Conservation (phyloP, 2,329 filamentous ascomycete species). For the Claviceps pazoutovae region DNA sequence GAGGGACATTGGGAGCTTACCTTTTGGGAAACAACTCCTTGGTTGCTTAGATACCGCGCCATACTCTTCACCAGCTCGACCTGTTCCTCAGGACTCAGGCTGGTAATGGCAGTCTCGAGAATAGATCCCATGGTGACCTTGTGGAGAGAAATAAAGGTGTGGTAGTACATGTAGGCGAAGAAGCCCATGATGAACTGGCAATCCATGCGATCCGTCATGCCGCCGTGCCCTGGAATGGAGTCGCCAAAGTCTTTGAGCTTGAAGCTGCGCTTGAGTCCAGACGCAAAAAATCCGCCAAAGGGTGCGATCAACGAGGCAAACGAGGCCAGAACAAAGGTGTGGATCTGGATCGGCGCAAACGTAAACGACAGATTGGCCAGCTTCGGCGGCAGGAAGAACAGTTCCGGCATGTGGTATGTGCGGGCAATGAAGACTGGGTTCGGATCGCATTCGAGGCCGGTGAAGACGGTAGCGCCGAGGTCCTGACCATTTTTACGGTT, state of each 20-base stretch:
- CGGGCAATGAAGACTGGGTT: conserved; percentile 84
- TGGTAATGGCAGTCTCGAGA: conserved; percentile 82
- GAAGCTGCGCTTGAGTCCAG: conserved; percentile 93
- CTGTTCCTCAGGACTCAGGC: conserved; percentile 78
- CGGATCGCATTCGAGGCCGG: conserved; percentile 73
- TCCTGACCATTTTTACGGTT: conserved; percentile 31
- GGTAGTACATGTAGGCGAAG: conserved; percentile 97
- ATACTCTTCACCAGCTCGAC: conserved; percentile 61
- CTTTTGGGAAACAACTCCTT: conserved; percentile 30
- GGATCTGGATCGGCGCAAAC: conserved; percentile 81
- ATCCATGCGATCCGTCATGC: conserved; percentile 98
- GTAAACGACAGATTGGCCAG: conserved; percentile 48
- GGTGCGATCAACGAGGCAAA: conserved; percentile 95
- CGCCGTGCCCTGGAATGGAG: conserved; percentile 92
- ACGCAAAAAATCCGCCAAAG: conserved; percentile 96
- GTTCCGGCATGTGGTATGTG: conserved; percentile 57
- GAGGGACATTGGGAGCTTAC: conserved; percentile 9
- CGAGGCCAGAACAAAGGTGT: conserved; percentile 77
- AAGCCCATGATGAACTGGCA: conserved; percentile 99
- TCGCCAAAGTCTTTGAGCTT: conserved; percentile 99
- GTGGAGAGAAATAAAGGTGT: conserved; percentile 87
- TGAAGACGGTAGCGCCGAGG: conserved; percentile 84
- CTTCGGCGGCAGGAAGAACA: conserved; percentile 54
- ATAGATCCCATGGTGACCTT: conserved; percentile 75
- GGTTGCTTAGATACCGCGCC: conserved; percentile 49